Percentiles rank a stretch among this genome's conserved stretches.
Evolutionary conservation across 2,329 filamentous ascomycete genomes (phyloP).

Genomic region (Botrytis fragariae): DNA sequence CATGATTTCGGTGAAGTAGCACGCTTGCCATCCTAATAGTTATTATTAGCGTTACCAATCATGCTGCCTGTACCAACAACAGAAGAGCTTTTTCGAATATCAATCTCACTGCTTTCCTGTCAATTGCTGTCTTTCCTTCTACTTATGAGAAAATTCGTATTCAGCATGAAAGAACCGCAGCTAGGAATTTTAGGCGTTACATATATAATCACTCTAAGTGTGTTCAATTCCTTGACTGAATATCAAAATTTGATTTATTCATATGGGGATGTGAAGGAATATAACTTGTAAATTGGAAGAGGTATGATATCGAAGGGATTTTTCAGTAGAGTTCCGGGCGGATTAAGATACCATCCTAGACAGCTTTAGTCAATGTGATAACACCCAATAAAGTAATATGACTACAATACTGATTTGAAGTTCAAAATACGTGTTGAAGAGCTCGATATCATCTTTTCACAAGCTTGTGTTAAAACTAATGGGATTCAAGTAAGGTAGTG

Average conservation of each 20-base stretch:
- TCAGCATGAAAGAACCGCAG: neutral
- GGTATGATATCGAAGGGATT: neutral
- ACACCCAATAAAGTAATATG: neutral
- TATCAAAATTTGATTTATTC: neutral
- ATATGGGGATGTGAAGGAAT: neutral
- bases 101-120: neutral
- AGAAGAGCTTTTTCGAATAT: neutral
- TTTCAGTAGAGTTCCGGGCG: neutral
- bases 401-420: neutral
- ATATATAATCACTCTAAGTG: neutral
- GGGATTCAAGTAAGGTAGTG: neutral
- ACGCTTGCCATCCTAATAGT: neutral
- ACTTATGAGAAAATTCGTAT: neutral
- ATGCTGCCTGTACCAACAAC: neutral
- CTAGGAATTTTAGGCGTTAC: neutral
- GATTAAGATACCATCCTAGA: neutral
- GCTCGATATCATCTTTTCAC: neutral
- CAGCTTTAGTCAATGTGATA: neutral
- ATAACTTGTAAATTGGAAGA: neutral
- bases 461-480: neutral
- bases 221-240: neutral
- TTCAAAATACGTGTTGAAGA: neutral
- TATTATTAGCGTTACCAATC: neutral
- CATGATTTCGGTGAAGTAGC: neutral
- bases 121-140: neutral